Evolutionary conservation across 371 early-diverging fungal species (phyloP).

Genomic region (Mortierella sp.): DNA sequence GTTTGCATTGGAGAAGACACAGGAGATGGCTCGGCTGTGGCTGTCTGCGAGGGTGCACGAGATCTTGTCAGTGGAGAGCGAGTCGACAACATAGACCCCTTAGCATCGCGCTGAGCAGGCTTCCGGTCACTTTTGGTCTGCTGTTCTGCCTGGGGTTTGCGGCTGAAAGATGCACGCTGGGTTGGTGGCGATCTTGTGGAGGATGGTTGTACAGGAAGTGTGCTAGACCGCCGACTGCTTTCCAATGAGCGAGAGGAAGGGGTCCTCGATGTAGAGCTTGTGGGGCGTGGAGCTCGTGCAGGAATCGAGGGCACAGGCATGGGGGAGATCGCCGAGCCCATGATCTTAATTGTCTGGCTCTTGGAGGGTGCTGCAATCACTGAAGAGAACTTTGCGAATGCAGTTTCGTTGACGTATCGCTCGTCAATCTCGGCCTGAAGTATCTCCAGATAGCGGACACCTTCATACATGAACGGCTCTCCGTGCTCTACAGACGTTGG

Average conservation of each 20-base stretch:
- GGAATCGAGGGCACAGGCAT: constrained; percentile 8
- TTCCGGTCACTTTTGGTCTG: constrained; percentile 3
- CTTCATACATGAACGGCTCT: constrained; percentile 66
- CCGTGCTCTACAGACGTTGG: constrained; percentile 48
- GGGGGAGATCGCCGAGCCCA: constrained; percentile 34
- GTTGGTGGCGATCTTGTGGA: not conserved
- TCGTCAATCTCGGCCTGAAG: constrained; percentile 67
- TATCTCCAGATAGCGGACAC: constrained; percentile 61
- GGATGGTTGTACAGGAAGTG: constrained; percentile 3
- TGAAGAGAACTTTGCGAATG: constrained; percentile 72
- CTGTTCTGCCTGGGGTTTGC: not conserved
- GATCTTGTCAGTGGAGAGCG: constrained; percentile 25
- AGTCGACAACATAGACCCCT: constrained; percentile 8
- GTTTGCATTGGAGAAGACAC: too few species aligned
- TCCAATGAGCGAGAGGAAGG: constrained; percentile 7
- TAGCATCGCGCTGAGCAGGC: constrained; percentile 16
- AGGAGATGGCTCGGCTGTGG: too few species aligned
- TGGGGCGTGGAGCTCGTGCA: constrained; percentile 1
- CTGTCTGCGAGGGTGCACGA: constrained; percentile 24
- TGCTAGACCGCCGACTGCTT: constrained; percentile 20
- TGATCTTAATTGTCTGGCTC: constrained; percentile 39
- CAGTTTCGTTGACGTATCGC: constrained; percentile 75
- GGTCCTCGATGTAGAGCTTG: not conserved
- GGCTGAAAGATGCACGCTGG: not conserved
- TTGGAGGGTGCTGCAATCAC: constrained; percentile 54